These are phyloP conservation scores for Ascochyta lentis DNA, from an alignment of 2,329 filamentous ascomycete genomes.

Conservation along the genomic window DNA sequence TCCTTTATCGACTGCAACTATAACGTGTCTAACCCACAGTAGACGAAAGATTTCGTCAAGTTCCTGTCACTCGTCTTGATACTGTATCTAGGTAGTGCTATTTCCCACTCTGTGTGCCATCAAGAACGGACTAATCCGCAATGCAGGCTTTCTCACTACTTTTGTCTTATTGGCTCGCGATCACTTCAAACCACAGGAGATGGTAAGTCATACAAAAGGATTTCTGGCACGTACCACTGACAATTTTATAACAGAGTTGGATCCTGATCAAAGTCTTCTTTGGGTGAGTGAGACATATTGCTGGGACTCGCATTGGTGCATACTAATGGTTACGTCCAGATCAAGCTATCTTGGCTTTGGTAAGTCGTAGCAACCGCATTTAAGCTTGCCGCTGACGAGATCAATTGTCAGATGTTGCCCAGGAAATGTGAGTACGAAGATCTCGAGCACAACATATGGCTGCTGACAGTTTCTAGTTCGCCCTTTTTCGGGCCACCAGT, in stretches of 20 bases:
- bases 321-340: conserved; percentile 24
- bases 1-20: background rate
- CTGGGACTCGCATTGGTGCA: background rate
- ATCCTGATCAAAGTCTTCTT: conserved; percentile 83
- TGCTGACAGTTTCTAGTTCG: conserved; percentile 49
- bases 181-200: conserved; percentile 67
- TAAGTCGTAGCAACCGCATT: conserved; percentile 48
- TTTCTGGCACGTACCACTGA: conserved; percentile 16
- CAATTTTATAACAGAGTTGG: conserved; percentile 59
- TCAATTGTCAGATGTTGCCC: conserved; percentile 51
- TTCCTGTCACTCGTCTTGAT: conserved; percentile 80
- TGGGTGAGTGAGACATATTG: conserved; percentile 53
- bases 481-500: conserved; percentile 60
- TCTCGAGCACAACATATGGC: background rate
- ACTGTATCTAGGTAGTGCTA: conserved; percentile 70
- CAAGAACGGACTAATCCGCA: background rate
- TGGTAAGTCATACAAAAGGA: conserved; percentile 52
- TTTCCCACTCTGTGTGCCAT: background rate
- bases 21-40: conserved; percentile 12
- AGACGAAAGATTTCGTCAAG: conserved; percentile 86
- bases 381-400: conserved; percentile 24
- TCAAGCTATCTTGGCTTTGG: conserved; percentile 76
- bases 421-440: conserved; percentile 48
- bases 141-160: conserved; percentile 79
- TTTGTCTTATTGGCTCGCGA: conserved; percentile 80